These are phyloP conservation scores for Chrysanthemum makinoi DNA, from an alignment of 129 eudicot genomes.

Conservation along the genomic window DNA sequence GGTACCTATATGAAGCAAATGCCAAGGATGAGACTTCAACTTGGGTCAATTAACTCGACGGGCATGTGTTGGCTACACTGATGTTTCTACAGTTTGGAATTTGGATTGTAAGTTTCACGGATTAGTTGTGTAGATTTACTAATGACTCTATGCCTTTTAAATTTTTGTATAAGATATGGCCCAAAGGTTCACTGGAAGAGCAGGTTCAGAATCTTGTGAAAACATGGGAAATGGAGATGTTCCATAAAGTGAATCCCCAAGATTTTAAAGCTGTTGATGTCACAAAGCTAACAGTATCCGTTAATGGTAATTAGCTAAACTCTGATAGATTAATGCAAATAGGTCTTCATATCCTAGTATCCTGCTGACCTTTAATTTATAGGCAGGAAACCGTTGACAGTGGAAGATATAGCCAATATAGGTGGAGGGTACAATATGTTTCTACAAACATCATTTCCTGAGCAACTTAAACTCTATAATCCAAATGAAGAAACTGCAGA, in stretches of 20 bases:
- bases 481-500: conserved; percentile 55
- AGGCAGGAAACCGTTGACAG: conserved; percentile 57
- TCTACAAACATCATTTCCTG: conserved; percentile 68
- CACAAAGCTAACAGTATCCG: conserved; percentile 41
- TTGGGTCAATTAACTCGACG: too few species aligned
- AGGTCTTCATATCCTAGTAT: neutral
- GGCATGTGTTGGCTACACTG: too few species aligned
- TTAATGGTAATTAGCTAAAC: conserved; percentile 46
- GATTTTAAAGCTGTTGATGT: conserved; percentile 60
- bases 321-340: neutral
- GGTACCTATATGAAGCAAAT: too few species aligned
- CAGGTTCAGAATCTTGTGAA: conserved; percentile 80
- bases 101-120: too few species aligned
- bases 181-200: conserved; percentile 72
- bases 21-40: too few species aligned
- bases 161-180: conserved; percentile 53
- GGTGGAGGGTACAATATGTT: conserved; percentile 83
- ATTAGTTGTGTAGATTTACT: too few species aligned
- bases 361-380: neutral
- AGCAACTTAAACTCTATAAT: conserved; percentile 41
- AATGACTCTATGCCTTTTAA: too few species aligned
- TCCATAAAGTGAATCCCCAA: conserved; percentile 61
- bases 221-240: conserved; percentile 92
- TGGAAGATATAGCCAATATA: conserved; percentile 37
- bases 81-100: too few species aligned